phyloP scores from a whole-genome alignment of 495 filamentous ascomycete genomes.

The Hyaloscypha finlandica region DNA sequence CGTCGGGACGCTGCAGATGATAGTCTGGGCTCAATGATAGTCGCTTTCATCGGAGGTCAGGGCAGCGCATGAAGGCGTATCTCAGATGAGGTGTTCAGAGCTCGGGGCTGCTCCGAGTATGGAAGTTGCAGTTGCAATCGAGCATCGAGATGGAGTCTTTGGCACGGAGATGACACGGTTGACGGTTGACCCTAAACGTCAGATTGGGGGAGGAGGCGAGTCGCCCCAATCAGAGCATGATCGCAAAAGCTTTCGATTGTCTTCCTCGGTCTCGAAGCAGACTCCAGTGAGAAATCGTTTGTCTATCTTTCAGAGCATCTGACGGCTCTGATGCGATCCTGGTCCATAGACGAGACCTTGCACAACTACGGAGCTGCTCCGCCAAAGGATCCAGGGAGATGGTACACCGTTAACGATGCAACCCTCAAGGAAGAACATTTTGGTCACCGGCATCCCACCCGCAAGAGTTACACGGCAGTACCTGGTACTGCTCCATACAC shows the following conservation, averaged over 20 bases:
- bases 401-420: background rate
- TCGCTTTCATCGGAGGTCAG: background rate
- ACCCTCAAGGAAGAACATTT: background rate
- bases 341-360: no score
- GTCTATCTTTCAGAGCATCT: no score
- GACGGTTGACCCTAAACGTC: no score
- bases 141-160: background rate
- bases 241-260: no score
- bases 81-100: background rate
- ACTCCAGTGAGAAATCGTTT: no score
- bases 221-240: no score
- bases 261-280: no score
- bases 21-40: background rate
- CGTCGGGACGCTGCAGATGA: background rate
- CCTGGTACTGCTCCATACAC: background rate
- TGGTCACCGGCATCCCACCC: background rate
- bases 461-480: background rate
- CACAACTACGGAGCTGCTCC: background rate
- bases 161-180: no score
- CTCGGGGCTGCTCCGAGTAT: background rate
- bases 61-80: background rate
- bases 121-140: background rate
- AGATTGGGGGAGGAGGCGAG: no score
- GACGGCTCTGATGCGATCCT: no score
- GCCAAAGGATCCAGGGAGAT: no score